A percentile compares a stretch with the other conserved stretches of the same genome.
Conservation (phyloP, 208 protist genomes). For the Acanthamoeba sp. region DNA sequence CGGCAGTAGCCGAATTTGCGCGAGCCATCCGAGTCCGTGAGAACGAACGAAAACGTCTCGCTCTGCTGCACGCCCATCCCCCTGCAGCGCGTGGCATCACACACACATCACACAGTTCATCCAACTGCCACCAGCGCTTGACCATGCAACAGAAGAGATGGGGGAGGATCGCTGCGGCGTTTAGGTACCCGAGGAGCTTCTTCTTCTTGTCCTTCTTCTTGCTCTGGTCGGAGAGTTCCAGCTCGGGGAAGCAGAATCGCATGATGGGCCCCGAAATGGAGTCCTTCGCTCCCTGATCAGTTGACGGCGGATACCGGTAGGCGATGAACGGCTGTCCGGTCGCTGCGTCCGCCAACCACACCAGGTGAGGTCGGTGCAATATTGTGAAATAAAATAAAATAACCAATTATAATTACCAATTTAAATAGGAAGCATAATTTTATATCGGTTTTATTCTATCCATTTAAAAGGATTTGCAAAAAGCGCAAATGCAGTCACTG, state of each 20-base stretch:
- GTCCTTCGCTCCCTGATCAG: conserved; percentile 4
- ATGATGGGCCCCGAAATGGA: conserved; percentile 54
- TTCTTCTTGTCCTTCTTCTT: conserved; percentile 74
- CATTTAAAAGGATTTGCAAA: background rate
- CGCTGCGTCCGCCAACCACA: background rate
- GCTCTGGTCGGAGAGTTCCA: conserved; percentile 36
- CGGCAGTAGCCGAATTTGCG: conserved; percentile 82
- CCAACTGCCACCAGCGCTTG: too few relatives aligned
- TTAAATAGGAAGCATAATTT: too few relatives aligned
- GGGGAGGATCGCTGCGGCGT: background rate
- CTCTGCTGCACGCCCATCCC: conserved; percentile 57
- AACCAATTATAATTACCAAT: too few relatives aligned
- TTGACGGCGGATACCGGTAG: conserved; percentile 67
- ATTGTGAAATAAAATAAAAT: background rate
- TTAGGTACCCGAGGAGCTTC: conserved; percentile 10
- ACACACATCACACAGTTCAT: background rate
- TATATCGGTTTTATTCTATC: too few relatives aligned
- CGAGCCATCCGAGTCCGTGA: conserved; percentile 79
- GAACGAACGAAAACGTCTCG: conserved; percentile 84
- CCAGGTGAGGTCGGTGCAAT: background rate
- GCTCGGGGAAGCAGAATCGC: conserved; percentile 73
- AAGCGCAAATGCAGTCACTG: background rate
- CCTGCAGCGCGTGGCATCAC: background rate
- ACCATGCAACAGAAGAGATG: too few relatives aligned
- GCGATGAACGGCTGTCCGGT: conserved; percentile 9